Base-by-base conservation (phyloP, 768 basidiomycete species). In the Naganishia vishniacii region DNA sequence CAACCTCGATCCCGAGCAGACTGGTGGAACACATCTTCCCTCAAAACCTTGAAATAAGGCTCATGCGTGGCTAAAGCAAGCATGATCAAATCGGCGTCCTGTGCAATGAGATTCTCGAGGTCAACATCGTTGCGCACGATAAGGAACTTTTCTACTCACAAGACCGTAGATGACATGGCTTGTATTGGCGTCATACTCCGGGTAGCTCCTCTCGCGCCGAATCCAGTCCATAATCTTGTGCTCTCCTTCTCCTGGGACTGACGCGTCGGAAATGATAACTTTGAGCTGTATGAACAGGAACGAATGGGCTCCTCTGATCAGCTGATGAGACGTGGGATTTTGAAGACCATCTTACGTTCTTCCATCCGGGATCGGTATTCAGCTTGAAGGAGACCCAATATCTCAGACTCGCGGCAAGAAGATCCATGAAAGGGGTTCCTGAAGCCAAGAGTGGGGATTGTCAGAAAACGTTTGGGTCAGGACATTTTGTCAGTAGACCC, bases 181-280 rank as follows among this genome's bases (percentile, higher is more conserved):
- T 3, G 92, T 97, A 74, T 99, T 98, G 20, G 94, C 87, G 76
- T 99, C 87, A 78, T 98, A 87, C n/a, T 86, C 88, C 25, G 84
- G 83, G 72, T 93, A 89, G 56, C 83, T 81, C 58, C 95, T 83
- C 71, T 95, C 93, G 34, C 93, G 83, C 61, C 95, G 82, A 68
- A 99, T 94, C 76, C 84, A 98, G 75, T 98, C 95, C 92, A 99
- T 97, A 68, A 99, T 97, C 81, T 99, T 99, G 78, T 99, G 95
- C 76, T 99, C 95, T 75, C 95, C 95, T 78, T 99, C 95, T 70
- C 95, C 95, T 0, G 95, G 94, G 13, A 98, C 95, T 61, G 88
- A 86, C 1, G 95, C 90, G 70, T 99, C 95, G 5, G 95, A 99
- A 61, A 99, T 90, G 68, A 98, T 86, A 58, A 99, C 88, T 82